A percentile compares a stretch with the other conserved stretches of the same genome.
Evolutionary conservation across 2,329 filamentous ascomycete genomes (phyloP).

Genomic region (Waltergamsia citrina): DNA sequence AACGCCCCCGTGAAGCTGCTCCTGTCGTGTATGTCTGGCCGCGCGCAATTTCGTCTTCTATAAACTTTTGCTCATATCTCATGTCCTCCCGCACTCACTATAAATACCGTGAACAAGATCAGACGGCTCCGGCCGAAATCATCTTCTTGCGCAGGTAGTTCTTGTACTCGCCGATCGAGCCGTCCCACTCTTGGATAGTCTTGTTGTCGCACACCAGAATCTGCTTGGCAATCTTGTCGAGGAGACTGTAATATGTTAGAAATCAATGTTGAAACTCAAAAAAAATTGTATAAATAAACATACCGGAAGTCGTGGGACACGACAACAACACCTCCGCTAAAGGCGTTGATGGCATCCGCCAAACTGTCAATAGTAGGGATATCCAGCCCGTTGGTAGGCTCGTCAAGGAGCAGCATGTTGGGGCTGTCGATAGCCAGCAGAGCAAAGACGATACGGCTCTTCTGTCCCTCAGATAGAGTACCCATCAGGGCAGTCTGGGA

Average conservation of each 20-base stretch:
- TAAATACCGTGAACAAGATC: conserved; percentile 26
- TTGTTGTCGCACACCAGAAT: conserved; percentile 99
- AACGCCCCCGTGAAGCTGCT: too few species aligned
- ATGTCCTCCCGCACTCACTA: not conserved
- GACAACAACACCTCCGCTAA: conserved; percentile 91
- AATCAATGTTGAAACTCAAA: conserved; percentile 8
- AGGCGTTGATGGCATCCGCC: conserved; percentile 95
- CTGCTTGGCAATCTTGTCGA: conserved; percentile 99
- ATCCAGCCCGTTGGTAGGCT: conserved; percentile 98
- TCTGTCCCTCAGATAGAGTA: conserved; percentile 94
- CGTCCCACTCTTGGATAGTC: conserved; percentile 83
- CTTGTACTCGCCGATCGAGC: conserved; percentile 91
- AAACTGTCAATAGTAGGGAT: conserved; percentile 97
- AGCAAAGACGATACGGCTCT: conserved; percentile 96
- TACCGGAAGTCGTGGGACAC: conserved; percentile 99
- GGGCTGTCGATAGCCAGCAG: conserved; percentile 89
- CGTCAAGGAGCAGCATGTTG: conserved; percentile 96
- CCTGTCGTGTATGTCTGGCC: too few species aligned
- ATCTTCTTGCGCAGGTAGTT: conserved; percentile 99
- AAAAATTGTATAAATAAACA: conserved; percentile 19
- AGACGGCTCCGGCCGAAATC: conserved; percentile 79
- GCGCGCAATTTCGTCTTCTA: too few species aligned
- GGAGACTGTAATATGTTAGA: conserved; percentile 48
- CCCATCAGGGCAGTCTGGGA: conserved; percentile 96
- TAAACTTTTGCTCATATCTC: conserved; percentile 3